A percentile compares a stretch with the other conserved stretches of the same genome.
Evolutionary conservation across 345 rosid species (phyloP).

Genomic region (Lumnitzera littorea): DNA sequence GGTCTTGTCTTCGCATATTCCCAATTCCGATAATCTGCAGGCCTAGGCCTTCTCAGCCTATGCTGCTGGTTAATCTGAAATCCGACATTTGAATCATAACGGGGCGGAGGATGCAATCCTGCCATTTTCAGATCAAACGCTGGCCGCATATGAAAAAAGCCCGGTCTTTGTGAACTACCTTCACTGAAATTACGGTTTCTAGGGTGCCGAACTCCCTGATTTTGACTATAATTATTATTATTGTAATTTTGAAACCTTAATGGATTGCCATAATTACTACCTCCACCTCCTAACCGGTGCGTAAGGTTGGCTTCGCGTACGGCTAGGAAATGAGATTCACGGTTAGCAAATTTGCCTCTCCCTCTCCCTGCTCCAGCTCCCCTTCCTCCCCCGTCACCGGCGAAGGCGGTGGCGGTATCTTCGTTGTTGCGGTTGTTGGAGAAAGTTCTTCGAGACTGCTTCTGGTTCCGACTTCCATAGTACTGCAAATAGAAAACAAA

Average conservation of each 20-base stretch:
- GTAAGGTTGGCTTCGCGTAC: constrained; percentile 39
- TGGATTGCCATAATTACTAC: constrained; percentile 9
- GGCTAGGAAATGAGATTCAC: constrained; percentile 41
- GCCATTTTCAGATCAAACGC: constrained; percentile 11
- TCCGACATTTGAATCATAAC: constrained; percentile 19
- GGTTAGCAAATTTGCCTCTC: constrained; percentile 18
- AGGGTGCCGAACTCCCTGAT: constrained; percentile 4
- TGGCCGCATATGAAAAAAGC: too few relatives aligned
- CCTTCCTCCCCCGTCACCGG: constrained; percentile 12
- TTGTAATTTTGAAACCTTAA: constrained; percentile 6
- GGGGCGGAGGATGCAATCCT: constrained; percentile 24
- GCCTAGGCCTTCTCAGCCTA: constrained; percentile 39
- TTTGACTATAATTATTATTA: constrained; percentile 3
- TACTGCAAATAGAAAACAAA: constrained; percentile 24
- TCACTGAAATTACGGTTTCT: too few relatives aligned
- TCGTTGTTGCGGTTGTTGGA: constrained; percentile 31
- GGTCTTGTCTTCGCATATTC: constrained; percentile 47
- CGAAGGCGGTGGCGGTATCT: constrained; percentile 36
- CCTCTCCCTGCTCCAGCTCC: not conserved
- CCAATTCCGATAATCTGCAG: constrained; percentile 70
- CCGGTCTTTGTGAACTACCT: too few relatives aligned
- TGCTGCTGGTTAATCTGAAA: constrained; percentile 30
- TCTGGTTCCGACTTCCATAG: constrained; percentile 45
- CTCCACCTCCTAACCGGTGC: constrained; percentile 20
- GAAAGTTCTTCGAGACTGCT: constrained; percentile 39